Percentiles rank a stretch among this genome's conserved stretches.
phyloP scores from a whole-genome alignment of 345 rosid species.

The Dipteronia sinensis region DNA sequence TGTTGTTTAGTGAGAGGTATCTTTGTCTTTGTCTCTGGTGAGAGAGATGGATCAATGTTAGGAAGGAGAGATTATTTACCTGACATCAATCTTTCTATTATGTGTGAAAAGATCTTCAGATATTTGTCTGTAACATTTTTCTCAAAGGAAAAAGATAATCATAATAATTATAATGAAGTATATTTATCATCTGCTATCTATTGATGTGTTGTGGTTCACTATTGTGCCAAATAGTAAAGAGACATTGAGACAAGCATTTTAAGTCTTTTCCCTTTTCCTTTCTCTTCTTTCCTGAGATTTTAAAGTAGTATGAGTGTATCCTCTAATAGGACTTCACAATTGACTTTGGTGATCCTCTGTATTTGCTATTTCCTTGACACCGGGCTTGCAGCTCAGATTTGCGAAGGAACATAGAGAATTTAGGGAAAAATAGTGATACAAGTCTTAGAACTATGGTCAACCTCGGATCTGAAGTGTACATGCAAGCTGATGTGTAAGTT shows the following conservation, averaged over 20 bases:
- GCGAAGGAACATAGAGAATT: constrained; percentile 66
- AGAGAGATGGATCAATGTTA: too few species aligned
- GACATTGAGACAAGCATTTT: neutral
- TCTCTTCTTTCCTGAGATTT: constrained; percentile 3
- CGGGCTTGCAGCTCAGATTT: constrained; percentile 67
- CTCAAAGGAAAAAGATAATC: too few species aligned
- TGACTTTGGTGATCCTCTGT: constrained; percentile 3
- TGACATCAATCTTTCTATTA: too few species aligned
- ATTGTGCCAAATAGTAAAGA: neutral
- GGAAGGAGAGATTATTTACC: too few species aligned
- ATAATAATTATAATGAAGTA: too few species aligned
- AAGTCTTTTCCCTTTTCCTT: neutral
- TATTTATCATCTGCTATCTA: too few species aligned
- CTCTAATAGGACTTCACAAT: neutral
- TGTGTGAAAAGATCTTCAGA: too few species aligned
- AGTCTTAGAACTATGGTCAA: constrained; percentile 86
- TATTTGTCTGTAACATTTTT: too few species aligned
- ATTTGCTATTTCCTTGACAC: constrained; percentile 34
- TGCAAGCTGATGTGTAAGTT: constrained; percentile 95
- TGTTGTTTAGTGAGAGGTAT: too few species aligned
- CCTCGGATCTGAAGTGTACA: constrained; percentile 92
- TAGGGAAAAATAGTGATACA: constrained; percentile 77
- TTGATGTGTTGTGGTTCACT: too few species aligned
- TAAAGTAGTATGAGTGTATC: constrained; percentile 11
- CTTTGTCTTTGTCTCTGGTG: too few species aligned